phyloP scores from a whole-genome alignment of 2,329 filamentous ascomycete species.

The Tothia fuscella region DNA sequence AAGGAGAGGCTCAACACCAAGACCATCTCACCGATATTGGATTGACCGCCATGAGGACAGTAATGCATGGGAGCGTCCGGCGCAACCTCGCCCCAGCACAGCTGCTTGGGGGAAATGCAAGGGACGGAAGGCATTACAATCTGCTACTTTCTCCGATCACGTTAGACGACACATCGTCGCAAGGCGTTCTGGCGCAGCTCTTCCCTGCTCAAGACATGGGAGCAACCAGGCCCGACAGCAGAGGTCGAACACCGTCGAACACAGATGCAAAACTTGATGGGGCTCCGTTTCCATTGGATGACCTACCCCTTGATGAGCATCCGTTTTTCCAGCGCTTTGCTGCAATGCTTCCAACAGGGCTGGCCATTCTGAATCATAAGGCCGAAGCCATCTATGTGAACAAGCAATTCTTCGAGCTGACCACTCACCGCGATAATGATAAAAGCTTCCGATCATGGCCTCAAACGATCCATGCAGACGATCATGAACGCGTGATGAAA shows the following conservation, averaged over 20 bases:
- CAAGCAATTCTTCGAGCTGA: conserved; percentile 34
- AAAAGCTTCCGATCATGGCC: conserved; percentile 34
- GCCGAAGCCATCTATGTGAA: conserved; percentile 36
- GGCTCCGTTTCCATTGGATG: no score
- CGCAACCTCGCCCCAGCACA: background rate
- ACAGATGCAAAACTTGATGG: no score
- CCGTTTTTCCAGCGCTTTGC: conserved; percentile 33
- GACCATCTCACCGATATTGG: conserved; percentile 23
- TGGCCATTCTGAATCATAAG: conserved; percentile 33
- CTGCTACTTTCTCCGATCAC: background rate
- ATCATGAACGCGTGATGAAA: conserved; percentile 33
- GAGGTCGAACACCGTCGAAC: no score
- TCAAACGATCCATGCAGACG: conserved; percentile 32
- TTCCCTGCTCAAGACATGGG: no score
- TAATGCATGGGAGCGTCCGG: conserved; percentile 17
- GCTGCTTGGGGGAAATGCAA: background rate
- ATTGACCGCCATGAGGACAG: conserved; percentile 22
- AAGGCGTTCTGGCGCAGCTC: conserved; percentile 6
- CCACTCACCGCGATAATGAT: conserved; percentile 27
- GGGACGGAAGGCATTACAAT: background rate
- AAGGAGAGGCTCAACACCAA: conserved; percentile 24
- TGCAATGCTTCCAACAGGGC: conserved; percentile 33
- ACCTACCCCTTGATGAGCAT: conserved; percentile 23
- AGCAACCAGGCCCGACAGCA: no score
- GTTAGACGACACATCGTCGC: background rate